Percentiles rank a stretch among this genome's conserved stretches.
phyloP scores from a whole-genome alignment of 1,284 basidiomycete genomes.

The Ganoderma boninense region DNA sequence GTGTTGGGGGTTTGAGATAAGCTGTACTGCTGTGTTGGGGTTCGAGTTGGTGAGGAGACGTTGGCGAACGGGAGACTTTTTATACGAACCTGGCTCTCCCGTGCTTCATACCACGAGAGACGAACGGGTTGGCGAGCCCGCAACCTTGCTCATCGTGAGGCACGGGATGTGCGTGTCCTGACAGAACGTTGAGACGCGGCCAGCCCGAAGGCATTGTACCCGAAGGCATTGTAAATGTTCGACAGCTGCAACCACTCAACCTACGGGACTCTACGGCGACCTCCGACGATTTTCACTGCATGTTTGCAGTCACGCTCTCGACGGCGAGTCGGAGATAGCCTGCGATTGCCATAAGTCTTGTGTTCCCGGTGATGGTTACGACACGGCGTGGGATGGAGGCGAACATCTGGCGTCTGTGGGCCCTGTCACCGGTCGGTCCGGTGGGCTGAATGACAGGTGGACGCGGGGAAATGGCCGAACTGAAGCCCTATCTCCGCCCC shows the following conservation, averaged over 20 bases:
- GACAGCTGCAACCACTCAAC: not conserved
- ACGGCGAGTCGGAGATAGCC: not conserved
- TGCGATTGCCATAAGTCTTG: not conserved
- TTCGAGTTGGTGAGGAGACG: not conserved
- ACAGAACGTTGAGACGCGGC: not conserved
- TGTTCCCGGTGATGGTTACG: not conserved
- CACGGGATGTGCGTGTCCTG: not conserved
- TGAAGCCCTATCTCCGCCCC: not conserved
- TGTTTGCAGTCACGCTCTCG: not conserved
- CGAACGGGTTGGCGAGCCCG: not conserved
- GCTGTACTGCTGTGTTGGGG: not conserved
- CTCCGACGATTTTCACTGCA: not conserved
- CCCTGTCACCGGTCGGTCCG: not conserved
- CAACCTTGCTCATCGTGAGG: not conserved
- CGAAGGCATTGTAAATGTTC: not conserved
- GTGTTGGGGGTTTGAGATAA: not conserved
- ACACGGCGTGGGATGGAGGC: not conserved
- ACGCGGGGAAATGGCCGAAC: not conserved
- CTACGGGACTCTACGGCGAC: not conserved
- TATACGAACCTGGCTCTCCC: not conserved
- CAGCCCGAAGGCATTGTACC: too few species aligned
- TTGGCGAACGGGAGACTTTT: not conserved
- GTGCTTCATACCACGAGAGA: not conserved
- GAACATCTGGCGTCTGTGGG: not conserved
- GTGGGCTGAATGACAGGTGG: not conserved